These are phyloP conservation scores for Pharus latifolius DNA, from an alignment of 176 grass and related monocot genomes.

Conservation along the genomic window DNA sequence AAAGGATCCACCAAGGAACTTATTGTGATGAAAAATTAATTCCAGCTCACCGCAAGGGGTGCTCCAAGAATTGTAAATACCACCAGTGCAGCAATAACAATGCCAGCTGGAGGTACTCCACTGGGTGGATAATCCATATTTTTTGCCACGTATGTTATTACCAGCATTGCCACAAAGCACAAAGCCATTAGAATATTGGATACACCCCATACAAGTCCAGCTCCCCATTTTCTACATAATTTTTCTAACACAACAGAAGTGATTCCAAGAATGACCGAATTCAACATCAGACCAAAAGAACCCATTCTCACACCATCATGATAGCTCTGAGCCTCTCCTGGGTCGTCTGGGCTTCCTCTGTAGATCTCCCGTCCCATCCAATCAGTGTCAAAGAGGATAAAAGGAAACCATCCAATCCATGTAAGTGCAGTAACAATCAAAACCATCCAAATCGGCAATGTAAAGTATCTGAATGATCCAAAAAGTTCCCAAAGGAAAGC, in stretches of 20 bases:
- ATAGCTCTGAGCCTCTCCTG: slow-evolving; percentile 38
- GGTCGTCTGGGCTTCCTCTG: slow-evolving; percentile 51
- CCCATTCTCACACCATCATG: slow-evolving; percentile 89
- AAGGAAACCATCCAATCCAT: slow-evolving; percentile 92
- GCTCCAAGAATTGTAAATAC: slow-evolving; percentile 78
- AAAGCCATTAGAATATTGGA: slow-evolving; percentile 90
- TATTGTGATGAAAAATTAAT: neutral
- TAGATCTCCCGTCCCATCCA: slow-evolving; percentile 97
- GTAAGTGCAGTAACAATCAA: slow-evolving; percentile 85
- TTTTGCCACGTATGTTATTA: slow-evolving; percentile 68
- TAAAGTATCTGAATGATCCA: slow-evolving; percentile 82
- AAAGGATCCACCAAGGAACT: neutral
- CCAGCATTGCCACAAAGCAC: slow-evolving; percentile 83
- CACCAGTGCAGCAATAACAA: slow-evolving; percentile 63
- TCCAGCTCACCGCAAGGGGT: slow-evolving; percentile 53
- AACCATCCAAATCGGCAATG: slow-evolving; percentile 74
- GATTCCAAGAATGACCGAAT: slow-evolving; percentile 77
- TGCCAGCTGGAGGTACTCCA: slow-evolving; percentile 49
- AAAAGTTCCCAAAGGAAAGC: slow-evolving; percentile 92
- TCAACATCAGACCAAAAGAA: slow-evolving; percentile 75
- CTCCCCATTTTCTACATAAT: slow-evolving; percentile 82
- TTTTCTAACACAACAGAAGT: slow-evolving; percentile 74
- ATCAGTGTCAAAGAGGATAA: slow-evolving; percentile 90
- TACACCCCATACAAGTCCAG: slow-evolving; percentile 88
- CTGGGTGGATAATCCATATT: slow-evolving; percentile 53